Percentiles rank a stretch among this genome's conserved stretches.
These are phyloP conservation scores for Populus davidiana DNA, from an alignment of 345 rosid species.

Conservation along the genomic window DNA sequence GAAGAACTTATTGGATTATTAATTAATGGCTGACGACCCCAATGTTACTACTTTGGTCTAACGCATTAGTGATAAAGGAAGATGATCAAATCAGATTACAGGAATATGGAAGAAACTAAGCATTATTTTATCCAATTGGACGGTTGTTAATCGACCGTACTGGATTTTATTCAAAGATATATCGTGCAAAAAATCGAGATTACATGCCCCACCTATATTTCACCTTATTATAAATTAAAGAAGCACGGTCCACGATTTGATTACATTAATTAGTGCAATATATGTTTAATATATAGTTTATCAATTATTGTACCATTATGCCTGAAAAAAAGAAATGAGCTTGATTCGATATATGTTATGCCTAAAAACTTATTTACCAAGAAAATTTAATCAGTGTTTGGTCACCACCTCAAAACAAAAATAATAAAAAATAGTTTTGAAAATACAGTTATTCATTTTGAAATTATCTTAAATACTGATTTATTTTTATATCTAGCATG, in stretches of 20 bases:
- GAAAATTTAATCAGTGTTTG: neutral
- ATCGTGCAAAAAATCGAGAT: neutral
- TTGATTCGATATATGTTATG: neutral
- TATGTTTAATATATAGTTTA: no score
- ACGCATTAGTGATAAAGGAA: neutral
- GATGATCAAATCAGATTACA: no score
- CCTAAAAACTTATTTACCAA: neutral
- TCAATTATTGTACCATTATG: neutral
- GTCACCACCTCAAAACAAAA: no score
- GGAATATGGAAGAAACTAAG: neutral
- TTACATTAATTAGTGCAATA: neutral
- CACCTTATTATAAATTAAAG: neutral
- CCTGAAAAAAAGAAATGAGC: neutral
- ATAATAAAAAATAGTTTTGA: no score
- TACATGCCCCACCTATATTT: neutral
- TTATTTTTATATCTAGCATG: no score
- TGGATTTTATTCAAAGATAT: neutral
- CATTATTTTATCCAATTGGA: neutral
- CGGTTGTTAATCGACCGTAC: neutral
- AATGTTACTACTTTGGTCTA: neutral
- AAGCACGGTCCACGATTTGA: neutral
- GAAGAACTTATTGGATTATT: neutral
- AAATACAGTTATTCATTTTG: no score
- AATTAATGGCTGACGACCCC: neutral
- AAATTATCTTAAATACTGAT: no score